These are phyloP conservation scores for Suillus paluster DNA, from an alignment of 768 basidiomycete species.

Conservation along the genomic window DNA sequence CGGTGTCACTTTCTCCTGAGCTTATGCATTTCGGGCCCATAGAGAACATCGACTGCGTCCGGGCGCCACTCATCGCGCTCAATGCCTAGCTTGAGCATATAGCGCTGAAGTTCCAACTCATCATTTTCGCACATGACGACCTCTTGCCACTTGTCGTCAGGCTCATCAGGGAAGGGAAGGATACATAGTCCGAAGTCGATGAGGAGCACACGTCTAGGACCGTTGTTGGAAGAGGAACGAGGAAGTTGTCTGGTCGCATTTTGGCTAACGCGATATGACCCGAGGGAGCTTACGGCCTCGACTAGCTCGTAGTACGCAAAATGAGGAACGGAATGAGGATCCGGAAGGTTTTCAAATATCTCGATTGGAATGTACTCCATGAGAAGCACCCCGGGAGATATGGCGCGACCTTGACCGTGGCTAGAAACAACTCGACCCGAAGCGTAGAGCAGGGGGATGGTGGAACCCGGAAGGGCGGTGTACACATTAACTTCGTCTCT, in stretches of 20 bases:
- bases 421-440: neutral
- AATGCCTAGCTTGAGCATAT: neutral
- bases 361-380: constrained; percentile 7
- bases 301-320: neutral
- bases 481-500: too few species aligned
- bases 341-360: neutral
- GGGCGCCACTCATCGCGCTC: too few species aligned
- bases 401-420: neutral
- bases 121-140: neutral
- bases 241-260: neutral
- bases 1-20: too few species aligned
- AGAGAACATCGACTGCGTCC: too few species aligned
- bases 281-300: too few species aligned
- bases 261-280: neutral
- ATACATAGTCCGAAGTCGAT: neutral
- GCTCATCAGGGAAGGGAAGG: neutral
- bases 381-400: constrained; percentile 1
- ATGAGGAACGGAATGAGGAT: neutral
- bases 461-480: neutral
- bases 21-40: too few species aligned
- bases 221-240: neutral
- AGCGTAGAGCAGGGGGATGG: constrained; percentile 6
- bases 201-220: neutral
- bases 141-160: too few species aligned
- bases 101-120: neutral